A percentile compares a stretch with the other conserved stretches of the same genome.
Conservation (phyloP, 257 asterid genomes). For the Solanum neorickii region DNA sequence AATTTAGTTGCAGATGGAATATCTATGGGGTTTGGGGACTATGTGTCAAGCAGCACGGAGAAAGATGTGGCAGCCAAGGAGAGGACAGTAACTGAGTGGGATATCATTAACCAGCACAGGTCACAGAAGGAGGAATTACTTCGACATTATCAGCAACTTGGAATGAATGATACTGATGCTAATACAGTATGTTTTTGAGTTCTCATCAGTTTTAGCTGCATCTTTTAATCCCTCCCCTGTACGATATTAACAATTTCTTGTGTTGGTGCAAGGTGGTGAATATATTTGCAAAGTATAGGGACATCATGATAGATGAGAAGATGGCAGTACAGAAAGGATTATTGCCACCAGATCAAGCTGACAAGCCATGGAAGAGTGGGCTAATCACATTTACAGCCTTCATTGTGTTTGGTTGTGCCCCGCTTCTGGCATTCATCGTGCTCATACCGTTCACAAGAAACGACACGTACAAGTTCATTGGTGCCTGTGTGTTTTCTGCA, state of each 20-base stretch:
- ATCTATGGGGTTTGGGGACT: slow-evolving; percentile 79
- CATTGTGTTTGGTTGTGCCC: slow-evolving; percentile 43
- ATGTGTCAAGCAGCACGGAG: slow-evolving; percentile 47
- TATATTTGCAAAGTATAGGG: slow-evolving; percentile 42
- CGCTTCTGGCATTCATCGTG: slow-evolving; percentile 43
- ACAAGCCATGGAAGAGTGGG: slow-evolving; percentile 64
- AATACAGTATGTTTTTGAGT: slow-evolving; percentile 8
- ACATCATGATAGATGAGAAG: slow-evolving; percentile 39
- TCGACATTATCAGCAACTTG: slow-evolving; percentile 34
- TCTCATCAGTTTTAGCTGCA: neutral
- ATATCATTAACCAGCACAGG: slow-evolving; percentile 26
- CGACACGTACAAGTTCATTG: slow-evolving; percentile 32
- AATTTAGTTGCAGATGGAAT: slow-evolving; percentile 77
- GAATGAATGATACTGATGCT: slow-evolving; percentile 47
- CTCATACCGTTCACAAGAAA: slow-evolving; percentile 47
- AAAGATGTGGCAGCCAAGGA: slow-evolving; percentile 51
- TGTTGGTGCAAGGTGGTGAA: slow-evolving; percentile 26
- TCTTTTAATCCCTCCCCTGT: neutral
- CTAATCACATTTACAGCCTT: slow-evolving; percentile 44
- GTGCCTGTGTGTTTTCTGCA: slow-evolving; percentile 49
- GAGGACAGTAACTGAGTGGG: slow-evolving; percentile 48
- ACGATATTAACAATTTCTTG: neutral
- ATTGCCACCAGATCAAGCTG: slow-evolving; percentile 25
- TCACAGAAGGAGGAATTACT: slow-evolving; percentile 30
- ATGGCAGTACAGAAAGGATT: slow-evolving; percentile 34